These are phyloP conservation scores for Hypomontagnella monticulosa DNA, from an alignment of 495 filamentous ascomycete genomes.

Conservation along the genomic window DNA sequence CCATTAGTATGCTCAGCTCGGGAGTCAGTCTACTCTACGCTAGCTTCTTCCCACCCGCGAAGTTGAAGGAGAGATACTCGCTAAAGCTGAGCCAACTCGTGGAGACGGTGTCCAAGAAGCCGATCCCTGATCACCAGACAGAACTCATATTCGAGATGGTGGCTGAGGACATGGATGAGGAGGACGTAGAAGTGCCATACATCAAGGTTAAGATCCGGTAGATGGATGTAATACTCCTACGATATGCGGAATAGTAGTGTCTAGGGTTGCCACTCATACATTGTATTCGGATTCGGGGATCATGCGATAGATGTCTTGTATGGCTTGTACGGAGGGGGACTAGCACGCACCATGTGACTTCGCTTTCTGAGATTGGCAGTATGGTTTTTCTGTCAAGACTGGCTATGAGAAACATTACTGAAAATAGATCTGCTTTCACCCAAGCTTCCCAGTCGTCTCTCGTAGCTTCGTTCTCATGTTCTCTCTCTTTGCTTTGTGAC, in stretches of 20 bases:
- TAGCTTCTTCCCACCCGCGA: conserved; percentile 88
- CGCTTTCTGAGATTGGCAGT: conserved; percentile 14
- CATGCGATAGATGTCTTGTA: conserved; percentile 28
- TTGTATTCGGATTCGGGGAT: conserved; percentile 14
- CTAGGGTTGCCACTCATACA: conserved; percentile 2
- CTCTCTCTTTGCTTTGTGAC: too few species aligned
- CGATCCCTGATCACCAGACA: conserved; percentile 88
- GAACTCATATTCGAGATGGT: conserved; percentile 97
- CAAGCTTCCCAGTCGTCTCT: not conserved
- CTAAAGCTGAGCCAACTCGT: conserved; percentile 82
- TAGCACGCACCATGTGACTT: conserved; percentile 17
- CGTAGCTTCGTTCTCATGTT: not conserved
- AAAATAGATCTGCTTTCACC: conserved; percentile 29
- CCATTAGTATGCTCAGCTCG: conserved; percentile 92
- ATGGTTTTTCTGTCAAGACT: conserved; percentile 9
- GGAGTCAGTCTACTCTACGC: conserved; percentile 97
- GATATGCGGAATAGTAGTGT: not conserved
- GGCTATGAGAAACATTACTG: conserved; percentile 13
- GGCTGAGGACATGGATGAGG: conserved; percentile 85
- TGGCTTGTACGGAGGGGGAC: conserved; percentile 20
- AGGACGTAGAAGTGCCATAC: conserved; percentile 98
- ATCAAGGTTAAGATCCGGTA: conserved; percentile 80
- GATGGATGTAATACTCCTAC: conserved; percentile 11
- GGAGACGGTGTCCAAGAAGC: conserved; percentile 88
- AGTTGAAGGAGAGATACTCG: conserved; percentile 77